Evolutionary conservation across 352 stramenopile genomes (phyloP), one percentile per base, ranked within the genome.

Genomic region (Globisporangium perplexum): DNA sequence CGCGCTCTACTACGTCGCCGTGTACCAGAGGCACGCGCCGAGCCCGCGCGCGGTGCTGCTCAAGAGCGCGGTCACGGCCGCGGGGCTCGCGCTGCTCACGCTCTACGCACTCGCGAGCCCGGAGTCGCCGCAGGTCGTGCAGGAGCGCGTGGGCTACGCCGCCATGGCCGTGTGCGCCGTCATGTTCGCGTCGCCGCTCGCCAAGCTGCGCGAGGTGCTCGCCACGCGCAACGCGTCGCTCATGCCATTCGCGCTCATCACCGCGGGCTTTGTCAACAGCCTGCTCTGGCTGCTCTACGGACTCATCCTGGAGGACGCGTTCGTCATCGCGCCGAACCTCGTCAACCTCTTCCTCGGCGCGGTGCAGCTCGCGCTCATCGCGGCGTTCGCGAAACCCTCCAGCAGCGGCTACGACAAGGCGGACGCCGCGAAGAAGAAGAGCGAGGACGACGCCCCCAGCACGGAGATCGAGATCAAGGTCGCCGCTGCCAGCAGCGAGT

Each of bases 151-250:
- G 8, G 80, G 80, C 6, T 81, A 77, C 59, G 23, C 79, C 14
- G 71, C 74, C 10, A 79, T 91, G 41, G 64, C 55, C 22, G 66
- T 83, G 50, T 74, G 70, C 6, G 60, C 68, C 8, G 60, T 91
- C 53, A 88, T 89, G 72, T 80, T 85, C 50, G 74, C 58, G 24
- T 86, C 74, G 41, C 77, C 77, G 53, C 65, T 88, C 15, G 65
- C 73, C 15, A 47, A 75, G 7, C 66, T 86, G 18, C 70, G 69
- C 42, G 50, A 68, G 30, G 77, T 88, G 48, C 58, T 88, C 28
- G 53, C 68, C 51, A 69, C 74, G 28, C 73, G 69, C 47, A 77
- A 71, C 48, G 53, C 68, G 23, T 52, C 61, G 12, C 45, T 70
- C 18, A 53, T 88, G 39, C 77, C 77, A 4, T 54, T 82, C 15